Conservation (phyloP, 768 basidiomycete species). For the Saitozyma podzolica region DNA sequence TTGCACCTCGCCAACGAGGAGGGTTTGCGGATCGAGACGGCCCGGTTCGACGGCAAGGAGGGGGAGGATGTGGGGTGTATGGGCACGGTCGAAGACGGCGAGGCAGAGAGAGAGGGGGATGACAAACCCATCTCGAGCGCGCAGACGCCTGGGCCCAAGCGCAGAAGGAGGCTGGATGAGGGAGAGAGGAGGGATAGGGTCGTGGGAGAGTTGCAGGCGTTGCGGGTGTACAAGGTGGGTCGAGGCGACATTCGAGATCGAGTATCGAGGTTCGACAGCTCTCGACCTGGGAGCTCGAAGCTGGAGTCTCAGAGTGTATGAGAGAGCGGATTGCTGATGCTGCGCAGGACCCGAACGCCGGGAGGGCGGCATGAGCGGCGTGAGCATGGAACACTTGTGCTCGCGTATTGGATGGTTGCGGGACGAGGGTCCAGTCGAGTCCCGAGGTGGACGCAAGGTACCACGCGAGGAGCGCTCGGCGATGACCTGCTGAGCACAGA, state of each 20-base stretch:
- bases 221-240: slow-evolving; percentile 49
- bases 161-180: slow-evolving; percentile 31
- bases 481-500: too few species aligned
- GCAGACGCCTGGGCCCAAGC: slow-evolving; percentile 2
- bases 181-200: slow-evolving; percentile 40
- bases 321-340: background rate
- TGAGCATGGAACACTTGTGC: too few species aligned
- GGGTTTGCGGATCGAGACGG: slow-evolving; percentile 72
- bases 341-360: slow-evolving; percentile 36
- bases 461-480: too few species aligned
- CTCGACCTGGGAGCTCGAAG: background rate
- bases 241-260: background rate
- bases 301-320: background rate
- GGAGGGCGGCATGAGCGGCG: slow-evolving; percentile 25
- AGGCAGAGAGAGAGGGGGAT: background rate
- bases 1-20: slow-evolving; percentile 96
- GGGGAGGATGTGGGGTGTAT: slow-evolving; percentile 44
- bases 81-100: slow-evolving; percentile 22
- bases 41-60: slow-evolving; percentile 45
- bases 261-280: background rate
- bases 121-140: background rate
- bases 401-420: too few species aligned
- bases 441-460: too few species aligned
- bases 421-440: too few species aligned
- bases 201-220: slow-evolving; percentile 49